Base-by-base conservation (phyloP, 202 grass and related monocot species). In the Carex sylvatica region DNA sequence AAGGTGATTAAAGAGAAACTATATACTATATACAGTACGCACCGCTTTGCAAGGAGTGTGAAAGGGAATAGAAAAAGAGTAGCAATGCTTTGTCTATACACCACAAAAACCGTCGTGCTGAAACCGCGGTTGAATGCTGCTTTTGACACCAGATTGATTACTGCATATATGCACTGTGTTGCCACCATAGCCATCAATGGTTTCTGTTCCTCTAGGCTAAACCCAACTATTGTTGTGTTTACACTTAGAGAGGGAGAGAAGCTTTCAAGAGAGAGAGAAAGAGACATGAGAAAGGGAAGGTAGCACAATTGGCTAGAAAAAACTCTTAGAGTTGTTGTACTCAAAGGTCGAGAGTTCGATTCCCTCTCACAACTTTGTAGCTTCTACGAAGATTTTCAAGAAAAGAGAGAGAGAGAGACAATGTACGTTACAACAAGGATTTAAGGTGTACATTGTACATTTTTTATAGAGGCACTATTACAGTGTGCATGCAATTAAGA, bases 151-250 rank as follows among this genome's bases (percentile, higher is more conserved):
- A 97, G 87, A 28, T 85, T 80, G 84, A 91, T 65, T 55, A n/a
- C 79, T 5, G 91, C 88, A 82, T 93, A 85, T 84, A 91, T 93
- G 81, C 77, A 89, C 85, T 97, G 93, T 79, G 63, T 42, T 67
- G 87, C 76, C 80, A 97, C 83, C 93, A 97, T 97, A 78, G 93
- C 93, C 72, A 83, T 77, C 46, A 19, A 71, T 38, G 93, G 93
- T 78, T 87, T 93, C 83, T 97, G 82, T 14, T 85, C 88, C 53
- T 91, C 88, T 74, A 90, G 60, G 52, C 19, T 71, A 33, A 72
- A 36, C 9, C 28, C 26, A 3, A n/a, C 61, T 49, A 85, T 85
- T 70, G 35, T 10, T 46, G 38, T 22, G 56, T 26, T 3, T 56
- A 76, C 49, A 56, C 5, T 56, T 18, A 10, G 72, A 76, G 72